Evolutionary conservation across 73 alveolate genomes (phyloP).

Genomic region (Paramecium pentaurelia): DNA sequence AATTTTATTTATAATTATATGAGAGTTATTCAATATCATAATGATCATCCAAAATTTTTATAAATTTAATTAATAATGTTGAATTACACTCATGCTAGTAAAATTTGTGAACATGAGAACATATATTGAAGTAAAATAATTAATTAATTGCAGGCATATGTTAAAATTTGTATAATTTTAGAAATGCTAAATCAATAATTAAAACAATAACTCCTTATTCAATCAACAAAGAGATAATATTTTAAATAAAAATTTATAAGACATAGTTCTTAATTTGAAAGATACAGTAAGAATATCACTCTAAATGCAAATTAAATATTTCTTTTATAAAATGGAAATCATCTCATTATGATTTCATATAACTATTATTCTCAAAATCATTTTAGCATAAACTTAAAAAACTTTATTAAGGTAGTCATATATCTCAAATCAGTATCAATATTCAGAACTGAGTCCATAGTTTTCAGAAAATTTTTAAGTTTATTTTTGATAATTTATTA

Average conservation of each 20-base stretch:
- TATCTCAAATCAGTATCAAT: background rate
- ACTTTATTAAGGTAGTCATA: background rate
- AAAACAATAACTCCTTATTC: background rate
- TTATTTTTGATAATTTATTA: background rate
- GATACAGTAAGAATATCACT: background rate
- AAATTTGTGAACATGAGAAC: background rate
- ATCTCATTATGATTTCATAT: background rate
- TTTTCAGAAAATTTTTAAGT: background rate
- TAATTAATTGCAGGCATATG: background rate
- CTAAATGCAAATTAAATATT: background rate
- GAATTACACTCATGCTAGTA: constrained; percentile 23
- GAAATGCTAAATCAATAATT: background rate
- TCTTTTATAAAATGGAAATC: background rate
- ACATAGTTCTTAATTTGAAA: background rate
- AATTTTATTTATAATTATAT: no score
- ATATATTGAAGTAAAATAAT: background rate
- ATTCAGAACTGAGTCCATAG: background rate
- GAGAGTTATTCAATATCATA: no score
- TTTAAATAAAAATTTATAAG: background rate
- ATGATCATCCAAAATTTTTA: no score
- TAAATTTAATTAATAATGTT: background rate
- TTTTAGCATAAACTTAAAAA: background rate
- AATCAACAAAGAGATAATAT: background rate
- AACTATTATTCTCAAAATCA: background rate
- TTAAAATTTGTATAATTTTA: background rate